These are phyloP conservation scores for Puccinia brachypodii DNA, from an alignment of 1,284 basidiomycete genomes.

Conservation along the genomic window DNA sequence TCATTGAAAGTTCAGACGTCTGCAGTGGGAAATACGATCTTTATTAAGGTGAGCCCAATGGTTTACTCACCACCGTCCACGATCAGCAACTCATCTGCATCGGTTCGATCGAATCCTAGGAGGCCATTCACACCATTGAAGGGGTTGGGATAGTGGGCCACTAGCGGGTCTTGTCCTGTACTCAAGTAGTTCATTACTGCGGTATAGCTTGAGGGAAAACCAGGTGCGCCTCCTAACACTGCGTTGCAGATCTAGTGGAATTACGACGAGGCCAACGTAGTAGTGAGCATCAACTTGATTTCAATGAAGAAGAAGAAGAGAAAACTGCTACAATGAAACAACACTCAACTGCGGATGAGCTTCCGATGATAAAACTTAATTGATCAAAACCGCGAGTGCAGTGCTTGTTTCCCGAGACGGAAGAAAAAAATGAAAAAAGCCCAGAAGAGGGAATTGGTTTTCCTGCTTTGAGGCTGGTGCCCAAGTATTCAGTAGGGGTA, in stretches of 20 bases:
- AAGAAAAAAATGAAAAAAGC: neutral
- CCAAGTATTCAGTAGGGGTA: slow-evolving; percentile 55
- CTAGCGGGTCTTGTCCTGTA: slow-evolving; percentile 53
- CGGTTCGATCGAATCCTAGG: slow-evolving; percentile 49
- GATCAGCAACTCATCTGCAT: slow-evolving; percentile 58
- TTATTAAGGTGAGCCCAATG: no score
- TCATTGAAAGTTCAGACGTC: neutral
- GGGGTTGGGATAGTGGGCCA: slow-evolving; percentile 22
- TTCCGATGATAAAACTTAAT: slow-evolving; percentile 24
- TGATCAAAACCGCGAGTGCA: slow-evolving; percentile 38
- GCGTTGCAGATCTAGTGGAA: neutral
- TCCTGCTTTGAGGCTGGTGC: slow-evolving; percentile 52
- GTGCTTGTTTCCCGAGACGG: neutral
- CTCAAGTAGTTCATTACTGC: neutral
- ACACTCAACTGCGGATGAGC: slow-evolving; percentile 32
- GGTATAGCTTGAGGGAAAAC: neutral
- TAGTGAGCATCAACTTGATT: slow-evolving; percentile 18
- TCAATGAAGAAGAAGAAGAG: neutral
- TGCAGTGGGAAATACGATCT: slow-evolving; percentile 39
- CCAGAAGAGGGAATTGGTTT: slow-evolving; percentile 46
- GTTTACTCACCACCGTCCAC: slow-evolving; percentile 60
- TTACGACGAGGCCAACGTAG: neutral
- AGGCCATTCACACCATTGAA: slow-evolving; percentile 50
- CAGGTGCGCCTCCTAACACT: neutral
- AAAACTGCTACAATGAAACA: neutral